Percentiles rank a stretch among this genome's conserved stretches.
These are phyloP conservation scores for Oryza meridionalis DNA, from an alignment of 176 grass and related monocot genomes.

Conservation along the genomic window DNA sequence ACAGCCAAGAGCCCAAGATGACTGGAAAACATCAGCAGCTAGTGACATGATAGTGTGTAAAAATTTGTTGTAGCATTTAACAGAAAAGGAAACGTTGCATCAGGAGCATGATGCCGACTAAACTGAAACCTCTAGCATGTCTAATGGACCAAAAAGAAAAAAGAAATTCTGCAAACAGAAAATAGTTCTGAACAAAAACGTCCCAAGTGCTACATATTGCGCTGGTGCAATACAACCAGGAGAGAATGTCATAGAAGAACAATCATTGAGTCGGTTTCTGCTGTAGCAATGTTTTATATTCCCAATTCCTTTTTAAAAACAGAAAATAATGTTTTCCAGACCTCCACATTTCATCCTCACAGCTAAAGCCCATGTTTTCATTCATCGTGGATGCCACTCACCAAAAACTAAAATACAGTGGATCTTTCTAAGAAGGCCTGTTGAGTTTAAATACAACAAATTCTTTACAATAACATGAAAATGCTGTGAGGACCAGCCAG, in stretches of 20 bases:
- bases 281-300: constrained; percentile 23
- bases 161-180: not conserved
- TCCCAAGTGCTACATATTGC: not conserved
- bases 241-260: not conserved
- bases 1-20: not conserved
- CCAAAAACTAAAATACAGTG: constrained; percentile 42
- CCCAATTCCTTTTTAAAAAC: constrained; percentile 20
- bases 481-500: constrained; percentile 18
- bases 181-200: not conserved
- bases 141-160: not conserved
- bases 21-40: not conserved
- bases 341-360: constrained; percentile 16
- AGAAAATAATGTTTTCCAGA: constrained; percentile 30
- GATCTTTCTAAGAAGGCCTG: constrained; percentile 34
- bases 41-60: not conserved
- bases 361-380: constrained; percentile 28
- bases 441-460: constrained; percentile 53
- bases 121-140: not conserved
- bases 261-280: not conserved
- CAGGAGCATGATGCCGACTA: not conserved
- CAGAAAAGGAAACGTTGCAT: not conserved
- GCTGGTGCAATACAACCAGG: not conserved
- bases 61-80: not conserved
- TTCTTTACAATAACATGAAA: constrained; percentile 58
- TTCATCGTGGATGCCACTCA: constrained; percentile 29